phyloP scores from a whole-genome alignment of 1,284 basidiomycete genomes.

The Rhizopogon parksii region DNA sequence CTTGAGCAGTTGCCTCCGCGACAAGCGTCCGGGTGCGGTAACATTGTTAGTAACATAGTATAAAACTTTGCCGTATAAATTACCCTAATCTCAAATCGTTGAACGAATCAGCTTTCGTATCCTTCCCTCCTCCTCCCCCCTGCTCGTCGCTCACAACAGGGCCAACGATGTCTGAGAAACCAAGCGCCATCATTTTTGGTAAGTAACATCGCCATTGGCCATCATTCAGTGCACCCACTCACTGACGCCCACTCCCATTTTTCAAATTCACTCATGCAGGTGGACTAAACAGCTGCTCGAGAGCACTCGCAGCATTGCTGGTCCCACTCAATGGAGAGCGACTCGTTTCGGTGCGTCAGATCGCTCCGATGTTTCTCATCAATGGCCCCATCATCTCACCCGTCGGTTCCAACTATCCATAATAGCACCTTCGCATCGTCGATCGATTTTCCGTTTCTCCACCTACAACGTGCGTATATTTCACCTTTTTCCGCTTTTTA shows the following conservation, averaged over 20 bases:
- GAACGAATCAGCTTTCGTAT: conserved; percentile 3
- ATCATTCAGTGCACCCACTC: neutral
- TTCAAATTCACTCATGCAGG: conserved; percentile 36
- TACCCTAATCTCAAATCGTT: conserved; percentile 8
- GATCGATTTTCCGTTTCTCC: conserved; percentile 83
- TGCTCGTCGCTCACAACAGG: neutral
- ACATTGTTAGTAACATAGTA: conserved; percentile 1
- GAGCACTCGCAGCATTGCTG: conserved; percentile 56
- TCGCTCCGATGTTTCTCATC: conserved; percentile 7
- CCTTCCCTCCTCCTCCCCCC: conserved; percentile 1
- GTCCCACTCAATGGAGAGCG: conserved; percentile 58
- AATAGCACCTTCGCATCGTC: conserved; percentile 67
- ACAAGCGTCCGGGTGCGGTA: conserved; percentile 11
- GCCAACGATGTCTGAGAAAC: conserved; percentile 36
- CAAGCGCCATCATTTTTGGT: conserved; percentile 80
- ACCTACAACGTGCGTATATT: conserved; percentile 68
- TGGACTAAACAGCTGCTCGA: conserved; percentile 70
- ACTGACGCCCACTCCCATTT: neutral
- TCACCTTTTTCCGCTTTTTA: conserved; percentile 6
- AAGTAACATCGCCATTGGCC: conserved; percentile 19
- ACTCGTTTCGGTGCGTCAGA: conserved; percentile 61
- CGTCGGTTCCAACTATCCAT: conserved; percentile 6
- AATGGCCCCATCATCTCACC: conserved; percentile 2
- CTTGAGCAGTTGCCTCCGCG: conserved; percentile 29
- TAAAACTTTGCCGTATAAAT: conserved; percentile 20